Evolutionary conservation across 331 rosid genomes (phyloP).

Genomic region (Spiraea crenata): DNA sequence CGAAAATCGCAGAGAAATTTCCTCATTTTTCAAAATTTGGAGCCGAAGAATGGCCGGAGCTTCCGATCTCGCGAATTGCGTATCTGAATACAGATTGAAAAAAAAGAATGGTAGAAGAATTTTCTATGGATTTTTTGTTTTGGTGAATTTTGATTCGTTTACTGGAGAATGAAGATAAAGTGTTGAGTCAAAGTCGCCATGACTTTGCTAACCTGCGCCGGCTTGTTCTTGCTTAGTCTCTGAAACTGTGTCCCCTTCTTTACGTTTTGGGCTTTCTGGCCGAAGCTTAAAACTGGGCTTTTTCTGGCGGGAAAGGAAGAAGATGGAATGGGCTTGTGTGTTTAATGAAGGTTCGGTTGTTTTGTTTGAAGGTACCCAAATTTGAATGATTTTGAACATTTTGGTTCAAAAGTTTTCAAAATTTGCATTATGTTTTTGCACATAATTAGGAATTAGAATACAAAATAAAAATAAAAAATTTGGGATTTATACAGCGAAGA

Average conservation of each 20-base stretch:
- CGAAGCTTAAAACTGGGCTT: constrained; percentile 2
- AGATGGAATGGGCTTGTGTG: neutral
- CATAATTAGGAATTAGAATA: too few species aligned
- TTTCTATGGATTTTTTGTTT: neutral
- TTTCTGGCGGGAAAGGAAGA: neutral
- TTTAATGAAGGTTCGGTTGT: neutral
- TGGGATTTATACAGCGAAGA: too few species aligned
- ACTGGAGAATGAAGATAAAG: neutral
- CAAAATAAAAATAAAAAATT: too few species aligned
- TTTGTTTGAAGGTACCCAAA: too few species aligned
- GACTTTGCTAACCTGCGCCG: constrained; percentile 16
- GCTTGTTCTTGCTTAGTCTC: neutral
- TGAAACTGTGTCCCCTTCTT: neutral
- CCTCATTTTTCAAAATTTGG: constrained; percentile 38
- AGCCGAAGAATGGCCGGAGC: too few species aligned
- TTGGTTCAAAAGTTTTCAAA: too few species aligned
- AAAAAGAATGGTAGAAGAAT: neutral
- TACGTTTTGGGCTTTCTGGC: neutral
- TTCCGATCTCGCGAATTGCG: constrained; percentile 12
- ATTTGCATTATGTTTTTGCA: too few species aligned
- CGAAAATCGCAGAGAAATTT: constrained; percentile 73
- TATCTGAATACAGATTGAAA: neutral
- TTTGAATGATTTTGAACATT: too few species aligned
- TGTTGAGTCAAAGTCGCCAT: neutral
- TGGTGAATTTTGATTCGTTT: neutral